These are phyloP conservation scores for Phalaenopsis hybrid DNA, from an alignment of 116 monocot species.

Conservation along the genomic window DNA sequence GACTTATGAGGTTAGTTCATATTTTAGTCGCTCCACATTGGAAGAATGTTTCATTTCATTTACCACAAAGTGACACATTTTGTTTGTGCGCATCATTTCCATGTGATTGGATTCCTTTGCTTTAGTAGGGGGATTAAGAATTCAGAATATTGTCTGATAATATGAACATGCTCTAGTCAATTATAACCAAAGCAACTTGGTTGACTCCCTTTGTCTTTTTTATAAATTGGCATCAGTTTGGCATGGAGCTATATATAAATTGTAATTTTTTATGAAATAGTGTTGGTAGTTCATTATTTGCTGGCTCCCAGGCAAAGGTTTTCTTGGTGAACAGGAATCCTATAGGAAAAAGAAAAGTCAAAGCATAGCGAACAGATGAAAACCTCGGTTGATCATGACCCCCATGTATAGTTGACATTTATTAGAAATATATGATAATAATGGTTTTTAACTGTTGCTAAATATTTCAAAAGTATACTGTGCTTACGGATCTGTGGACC, in stretches of 20 bases:
- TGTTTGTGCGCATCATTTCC: not conserved
- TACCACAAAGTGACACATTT: not conserved
- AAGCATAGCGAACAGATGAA: too few relatives aligned
- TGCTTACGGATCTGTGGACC: too few relatives aligned
- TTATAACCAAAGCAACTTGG: not conserved
- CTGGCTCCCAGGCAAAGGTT: too few relatives aligned
- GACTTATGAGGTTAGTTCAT: conserved; percentile 64
- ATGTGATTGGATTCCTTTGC: not conserved
- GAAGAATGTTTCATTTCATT: not conserved
- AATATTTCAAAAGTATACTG: too few relatives aligned
- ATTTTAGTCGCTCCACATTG: conserved; percentile 1
- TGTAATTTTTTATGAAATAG: not conserved
- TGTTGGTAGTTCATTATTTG: too few relatives aligned
- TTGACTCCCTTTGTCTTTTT: not conserved
- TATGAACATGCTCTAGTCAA: not conserved
- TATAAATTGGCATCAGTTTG: not conserved
- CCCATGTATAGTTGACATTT: too few relatives aligned
- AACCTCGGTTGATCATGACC: too few relatives aligned
- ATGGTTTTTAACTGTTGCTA: too few relatives aligned
- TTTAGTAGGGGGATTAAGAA: not conserved
- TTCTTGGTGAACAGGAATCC: too few relatives aligned
- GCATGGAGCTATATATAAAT: not conserved
- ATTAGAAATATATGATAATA: too few relatives aligned
- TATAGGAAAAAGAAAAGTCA: too few relatives aligned
- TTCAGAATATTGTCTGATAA: not conserved